A percentile compares a stretch with the other conserved stretches of the same genome.
Conservation (phyloP, 2,329 filamentous ascomycete species). For the Pleoardoris graminearum region DNA sequence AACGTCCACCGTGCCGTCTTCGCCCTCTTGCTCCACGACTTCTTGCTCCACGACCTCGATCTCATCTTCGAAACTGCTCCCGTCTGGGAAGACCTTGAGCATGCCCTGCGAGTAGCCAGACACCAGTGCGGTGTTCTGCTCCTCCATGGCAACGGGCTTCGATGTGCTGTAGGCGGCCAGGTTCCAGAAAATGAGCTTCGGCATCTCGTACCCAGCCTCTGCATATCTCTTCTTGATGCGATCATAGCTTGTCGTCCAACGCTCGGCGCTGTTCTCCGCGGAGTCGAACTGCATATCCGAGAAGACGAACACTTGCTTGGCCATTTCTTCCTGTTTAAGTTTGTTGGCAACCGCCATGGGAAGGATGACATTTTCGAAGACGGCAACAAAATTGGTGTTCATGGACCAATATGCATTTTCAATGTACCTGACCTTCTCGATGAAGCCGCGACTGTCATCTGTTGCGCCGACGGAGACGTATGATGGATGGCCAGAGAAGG, state of each 20-base stretch:
- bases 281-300: slow-evolving; percentile 64
- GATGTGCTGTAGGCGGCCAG: slow-evolving; percentile 53
- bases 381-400: slow-evolving; percentile 58
- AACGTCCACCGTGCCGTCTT: slow-evolving; percentile 32
- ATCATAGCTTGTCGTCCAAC: slow-evolving; percentile 55
- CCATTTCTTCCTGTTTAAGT: slow-evolving; percentile 60
- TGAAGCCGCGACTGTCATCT: slow-evolving; percentile 43
- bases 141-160: slow-evolving; percentile 55
- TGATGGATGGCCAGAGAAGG: slow-evolving; percentile 52
- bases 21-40: slow-evolving; percentile 38
- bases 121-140: slow-evolving; percentile 55
- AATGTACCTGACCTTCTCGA: slow-evolving; percentile 49
- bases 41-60: too few species aligned
- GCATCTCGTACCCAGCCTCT: slow-evolving; percentile 59
- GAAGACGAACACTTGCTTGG: slow-evolving; percentile 64
- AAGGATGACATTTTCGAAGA: slow-evolving; percentile 59
- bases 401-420: slow-evolving; percentile 42
- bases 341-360: slow-evolving; percentile 57
- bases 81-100: slow-evolving; percentile 61
- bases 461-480: slow-evolving; percentile 48
- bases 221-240: slow-evolving; percentile 53
- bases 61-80: slow-evolving; percentile 50
- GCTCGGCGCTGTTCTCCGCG: slow-evolving; percentile 23
- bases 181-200: slow-evolving; percentile 65
- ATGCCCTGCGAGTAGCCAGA: slow-evolving; percentile 61